Conservation (phyloP, 495 filamentous ascomycete genomes). For the Annulohypoxylon nitens region DNA sequence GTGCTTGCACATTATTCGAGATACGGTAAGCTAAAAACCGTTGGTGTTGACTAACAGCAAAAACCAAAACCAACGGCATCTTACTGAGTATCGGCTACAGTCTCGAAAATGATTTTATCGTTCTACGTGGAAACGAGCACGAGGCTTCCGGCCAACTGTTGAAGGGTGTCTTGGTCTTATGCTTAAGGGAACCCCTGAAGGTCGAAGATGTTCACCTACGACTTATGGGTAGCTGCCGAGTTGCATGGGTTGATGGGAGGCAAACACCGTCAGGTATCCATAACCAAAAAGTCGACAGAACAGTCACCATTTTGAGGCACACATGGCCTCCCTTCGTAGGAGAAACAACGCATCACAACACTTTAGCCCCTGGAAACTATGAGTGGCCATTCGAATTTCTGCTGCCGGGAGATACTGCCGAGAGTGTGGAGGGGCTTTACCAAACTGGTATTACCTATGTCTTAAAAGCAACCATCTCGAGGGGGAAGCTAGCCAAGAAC, state of each 20-base stretch:
- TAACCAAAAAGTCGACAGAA: constrained; percentile 62
- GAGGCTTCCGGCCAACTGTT: constrained; percentile 82
- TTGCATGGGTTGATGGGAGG: constrained; percentile 70
- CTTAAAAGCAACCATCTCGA: constrained; percentile 86
- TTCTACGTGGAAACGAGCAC: constrained; percentile 79
- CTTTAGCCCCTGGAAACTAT: constrained; percentile 81
- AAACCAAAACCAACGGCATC: constrained; percentile 9
- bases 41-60: constrained; percentile 4
- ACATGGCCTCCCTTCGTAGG: constrained; percentile 65
- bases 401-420: constrained; percentile 79
- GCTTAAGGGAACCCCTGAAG: constrained; percentile 74
- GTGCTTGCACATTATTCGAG: constrained; percentile 64
- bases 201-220: constrained; percentile 79
- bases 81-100: constrained; percentile 58
- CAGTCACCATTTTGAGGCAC: constrained; percentile 58
- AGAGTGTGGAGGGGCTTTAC: constrained; percentile 88
- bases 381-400: constrained; percentile 90
- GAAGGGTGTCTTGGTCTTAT: constrained; percentile 81
- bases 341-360: constrained; percentile 64
- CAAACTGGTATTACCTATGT: constrained; percentile 87
- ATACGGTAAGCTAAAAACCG: constrained; percentile 61
- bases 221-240: constrained; percentile 76
- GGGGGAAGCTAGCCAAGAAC: constrained; percentile 84
- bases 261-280: constrained; percentile 64
- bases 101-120: constrained; percentile 81